Percentiles rank a stretch among this genome's conserved stretches.
phyloP scores from a whole-genome alignment of 352 stramenopile species.

The Lagenidium sp. region DNA sequence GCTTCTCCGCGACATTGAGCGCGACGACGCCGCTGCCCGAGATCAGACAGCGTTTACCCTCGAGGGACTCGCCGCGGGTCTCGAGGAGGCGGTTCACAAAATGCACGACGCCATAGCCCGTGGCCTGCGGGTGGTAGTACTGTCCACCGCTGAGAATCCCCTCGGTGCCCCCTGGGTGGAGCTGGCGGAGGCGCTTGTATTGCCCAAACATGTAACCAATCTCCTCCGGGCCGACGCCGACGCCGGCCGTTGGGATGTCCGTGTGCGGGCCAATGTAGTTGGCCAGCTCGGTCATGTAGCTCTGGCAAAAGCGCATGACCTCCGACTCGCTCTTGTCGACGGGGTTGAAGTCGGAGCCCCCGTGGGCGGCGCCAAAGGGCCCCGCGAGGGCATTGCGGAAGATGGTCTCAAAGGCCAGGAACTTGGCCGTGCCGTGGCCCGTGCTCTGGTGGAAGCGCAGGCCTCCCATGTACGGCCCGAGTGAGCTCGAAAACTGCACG shows the following conservation, averaged over 20 bases:
- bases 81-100: slow-evolving; percentile 94
- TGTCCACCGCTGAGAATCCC: slow-evolving; percentile 86
- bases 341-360: slow-evolving; percentile 96
- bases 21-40: slow-evolving; percentile 93
- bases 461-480: slow-evolving; percentile 93
- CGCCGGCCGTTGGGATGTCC: slow-evolving; percentile 93
- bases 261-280: slow-evolving; percentile 97
- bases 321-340: slow-evolving; percentile 96
- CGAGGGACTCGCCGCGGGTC: slow-evolving; percentile 87
- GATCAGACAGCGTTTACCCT: slow-evolving; percentile 96
- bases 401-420: slow-evolving; percentile 92
- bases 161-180: slow-evolving; percentile 70
- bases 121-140: slow-evolving; percentile 89
- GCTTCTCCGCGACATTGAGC: slow-evolving; percentile 91
- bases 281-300: slow-evolving; percentile 96
- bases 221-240: slow-evolving; percentile 91
- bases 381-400: slow-evolving; percentile 94
- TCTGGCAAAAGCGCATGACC: slow-evolving; percentile 98
- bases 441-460: slow-evolving; percentile 92
- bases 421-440: slow-evolving; percentile 85
- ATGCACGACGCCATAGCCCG: slow-evolving; percentile 90
- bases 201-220: slow-evolving; percentile 97
- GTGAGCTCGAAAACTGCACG: slow-evolving; percentile 93
- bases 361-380: slow-evolving; percentile 71
- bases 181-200: slow-evolving; percentile 94